phyloP scores from a whole-genome alignment of 495 filamentous ascomycete species.

The Articulospora tetracladia region DNA sequence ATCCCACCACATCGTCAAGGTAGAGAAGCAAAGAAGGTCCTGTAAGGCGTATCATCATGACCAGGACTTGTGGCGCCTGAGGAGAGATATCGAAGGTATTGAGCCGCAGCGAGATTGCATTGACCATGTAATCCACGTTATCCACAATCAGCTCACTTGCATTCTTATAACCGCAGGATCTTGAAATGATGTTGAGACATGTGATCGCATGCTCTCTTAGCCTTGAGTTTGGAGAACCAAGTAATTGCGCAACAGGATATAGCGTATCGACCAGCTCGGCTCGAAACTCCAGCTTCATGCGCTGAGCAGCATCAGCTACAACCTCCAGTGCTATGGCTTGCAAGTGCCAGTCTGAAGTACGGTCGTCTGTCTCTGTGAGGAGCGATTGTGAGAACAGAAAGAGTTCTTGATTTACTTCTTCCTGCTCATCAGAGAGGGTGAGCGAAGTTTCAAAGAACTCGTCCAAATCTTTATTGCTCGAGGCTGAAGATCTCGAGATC shows the following conservation, averaged over 20 bases:
- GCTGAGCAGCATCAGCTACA: slow-evolving; percentile 64
- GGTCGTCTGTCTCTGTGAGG: slow-evolving; percentile 48
- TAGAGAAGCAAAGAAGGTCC: slow-evolving; percentile 81
- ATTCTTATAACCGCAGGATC: slow-evolving; percentile 67
- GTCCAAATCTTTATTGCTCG: slow-evolving; percentile 51
- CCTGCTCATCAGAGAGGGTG: slow-evolving; percentile 40
- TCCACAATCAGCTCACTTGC: slow-evolving; percentile 79
- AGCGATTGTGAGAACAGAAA: slow-evolving; percentile 72
- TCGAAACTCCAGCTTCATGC: slow-evolving; percentile 66
- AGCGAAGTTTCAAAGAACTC: slow-evolving; percentile 59
- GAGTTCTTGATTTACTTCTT: slow-evolving; percentile 66
- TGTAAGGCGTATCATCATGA: slow-evolving; percentile 90
- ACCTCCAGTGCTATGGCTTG: slow-evolving; percentile 72
- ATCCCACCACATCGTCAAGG: slow-evolving; percentile 84
- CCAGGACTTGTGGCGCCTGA: slow-evolving; percentile 81
- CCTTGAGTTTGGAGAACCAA: slow-evolving; percentile 66
- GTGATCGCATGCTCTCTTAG: slow-evolving; percentile 81
- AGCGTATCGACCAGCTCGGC: slow-evolving; percentile 86
- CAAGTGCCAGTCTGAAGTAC: slow-evolving; percentile 58
- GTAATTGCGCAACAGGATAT: slow-evolving; percentile 80
- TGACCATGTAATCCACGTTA: slow-evolving; percentile 96
- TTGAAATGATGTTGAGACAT: slow-evolving; percentile 74
- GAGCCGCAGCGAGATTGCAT: slow-evolving; percentile 82
- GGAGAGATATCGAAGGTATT: slow-evolving; percentile 91
- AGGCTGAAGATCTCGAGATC: slow-evolving; percentile 54